Conservation (phyloP, 345 rosid species). For the Eucalyptus sp. region DNA sequence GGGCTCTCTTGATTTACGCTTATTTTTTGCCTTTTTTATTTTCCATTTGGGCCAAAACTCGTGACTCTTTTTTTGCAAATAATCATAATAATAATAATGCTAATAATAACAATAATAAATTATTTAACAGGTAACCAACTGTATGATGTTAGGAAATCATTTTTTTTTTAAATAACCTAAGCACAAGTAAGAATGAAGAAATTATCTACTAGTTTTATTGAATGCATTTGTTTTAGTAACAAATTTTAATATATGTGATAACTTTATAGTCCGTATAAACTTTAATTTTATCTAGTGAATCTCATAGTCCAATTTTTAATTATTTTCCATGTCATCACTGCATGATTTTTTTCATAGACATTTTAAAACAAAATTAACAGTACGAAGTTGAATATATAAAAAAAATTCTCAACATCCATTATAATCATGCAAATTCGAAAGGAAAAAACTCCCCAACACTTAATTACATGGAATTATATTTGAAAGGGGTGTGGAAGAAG, state of each 20-base stretch:
- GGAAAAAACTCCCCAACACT: not conserved
- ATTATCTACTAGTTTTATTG: not conserved
- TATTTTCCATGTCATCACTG: not conserved
- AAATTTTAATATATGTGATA: rapidly evolving
- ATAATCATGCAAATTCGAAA: not conserved
- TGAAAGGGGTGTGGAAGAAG: not conserved
- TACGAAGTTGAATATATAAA: not conserved
- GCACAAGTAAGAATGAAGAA: not conserved
- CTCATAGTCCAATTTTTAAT: not conserved
- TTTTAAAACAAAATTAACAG: not conserved
- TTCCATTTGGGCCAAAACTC: not conserved
- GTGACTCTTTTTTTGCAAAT: not conserved
- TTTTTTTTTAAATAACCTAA: not conserved
- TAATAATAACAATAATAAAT: no score
- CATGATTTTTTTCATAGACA: not conserved
- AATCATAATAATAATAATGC: no score
- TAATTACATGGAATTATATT: not conserved
- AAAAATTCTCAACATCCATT: not conserved
- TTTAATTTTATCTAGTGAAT: not conserved
- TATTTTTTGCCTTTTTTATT: not conserved
- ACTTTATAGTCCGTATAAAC: not conserved
- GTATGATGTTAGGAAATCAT: not conserved
- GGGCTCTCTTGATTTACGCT: not conserved
- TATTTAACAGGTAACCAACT: not conserved
- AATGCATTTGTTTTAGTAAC: not conserved